Base-by-base conservation (phyloP, 192 early-diverging fungal genomes). In the Rhizophagus clarus region DNA sequence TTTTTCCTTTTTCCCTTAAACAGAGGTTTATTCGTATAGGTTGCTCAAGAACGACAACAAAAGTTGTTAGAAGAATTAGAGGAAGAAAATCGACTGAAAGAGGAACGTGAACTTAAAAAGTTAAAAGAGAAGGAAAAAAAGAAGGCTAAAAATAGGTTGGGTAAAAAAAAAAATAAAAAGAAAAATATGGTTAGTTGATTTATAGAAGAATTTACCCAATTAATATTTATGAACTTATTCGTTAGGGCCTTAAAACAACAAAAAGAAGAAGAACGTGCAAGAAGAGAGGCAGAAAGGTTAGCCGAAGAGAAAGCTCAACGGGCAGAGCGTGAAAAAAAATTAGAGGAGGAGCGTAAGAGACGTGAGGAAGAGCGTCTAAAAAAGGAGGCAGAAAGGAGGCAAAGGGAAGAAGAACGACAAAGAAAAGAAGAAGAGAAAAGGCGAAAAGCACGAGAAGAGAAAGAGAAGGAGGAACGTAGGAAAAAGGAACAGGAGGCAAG, bases 41-140 rank as follows among this genome's bases (percentile, higher is more conserved):
- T 79, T 66, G 97, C 95, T 6, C 91, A 90, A 40, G 96, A 97
- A 78, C 91, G 95, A 66, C 96, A 96, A 83, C 88, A 92, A 81
- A 91, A 94, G 14, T 88, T 98, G 72, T 90, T 98, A 32, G 89
- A 92, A 67, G 97, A 98, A 81, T 83, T 97, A 11, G 95, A 96
- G 75, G 95, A 93, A 66, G 96, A 97, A 83, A 91, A 96, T 73
- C 91, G 90, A 37, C 79, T 84, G 31, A 87, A 89, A 69, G 83
- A 90, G 40, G 88, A 88, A 72, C 84, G 88, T n/a, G 88, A 89
- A 70, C 83, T 81, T 22, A 87, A 87, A 61, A 90, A 86, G 42
- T 81, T 85, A 47, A 88, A 88, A 26, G 93, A 94, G 75, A 90
- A 92, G 63, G 92, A 92, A 84, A 89, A 86, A 74, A 93, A 93